Evolutionary conservation across 2,329 filamentous ascomycete genomes (phyloP).

Genomic region (Penicillium sp.): DNA sequence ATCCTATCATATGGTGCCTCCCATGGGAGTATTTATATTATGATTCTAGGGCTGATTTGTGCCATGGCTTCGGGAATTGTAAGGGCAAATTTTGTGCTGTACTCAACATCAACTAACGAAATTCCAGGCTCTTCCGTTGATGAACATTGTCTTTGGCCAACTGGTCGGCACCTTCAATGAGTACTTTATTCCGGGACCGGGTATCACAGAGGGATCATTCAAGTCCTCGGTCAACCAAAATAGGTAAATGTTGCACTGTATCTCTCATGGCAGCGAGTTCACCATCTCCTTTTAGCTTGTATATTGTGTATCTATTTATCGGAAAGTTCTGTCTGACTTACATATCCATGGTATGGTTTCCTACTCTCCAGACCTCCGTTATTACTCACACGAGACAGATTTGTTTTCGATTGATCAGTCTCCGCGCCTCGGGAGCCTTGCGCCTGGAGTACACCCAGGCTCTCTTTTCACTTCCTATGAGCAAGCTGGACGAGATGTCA

Average conservation of each 20-base stretch:
- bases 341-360: slow-evolving; percentile 48
- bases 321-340: slow-evolving; percentile 56
- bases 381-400: background rate
- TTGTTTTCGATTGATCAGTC: slow-evolving; percentile 49
- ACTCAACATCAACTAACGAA: too few species aligned
- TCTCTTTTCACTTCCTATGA: slow-evolving; percentile 50
- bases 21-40: slow-evolving; percentile 11
- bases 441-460: slow-evolving; percentile 50
- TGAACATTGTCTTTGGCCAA: slow-evolving; percentile 59
- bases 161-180: slow-evolving; percentile 55
- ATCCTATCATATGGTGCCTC: slow-evolving; percentile 22
- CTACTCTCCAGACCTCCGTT: background rate
- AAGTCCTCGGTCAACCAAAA: slow-evolving; percentile 46
- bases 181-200: slow-evolving; percentile 49
- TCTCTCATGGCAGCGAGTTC: background rate
- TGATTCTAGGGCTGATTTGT: slow-evolving; percentile 16
- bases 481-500: slow-evolving; percentile 49
- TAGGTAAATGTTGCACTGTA: slow-evolving; percentile 5
- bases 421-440: slow-evolving; percentile 50
- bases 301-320: slow-evolving; percentile 58
- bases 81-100: background rate
- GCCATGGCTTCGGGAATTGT: slow-evolving; percentile 17
- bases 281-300: slow-evolving; percentile 40
- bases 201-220: slow-evolving; percentile 48
- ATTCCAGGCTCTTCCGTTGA: slow-evolving; percentile 43